Conservation (phyloP, 1,139 yeast species). For the Geotrichum reessii region DNA sequence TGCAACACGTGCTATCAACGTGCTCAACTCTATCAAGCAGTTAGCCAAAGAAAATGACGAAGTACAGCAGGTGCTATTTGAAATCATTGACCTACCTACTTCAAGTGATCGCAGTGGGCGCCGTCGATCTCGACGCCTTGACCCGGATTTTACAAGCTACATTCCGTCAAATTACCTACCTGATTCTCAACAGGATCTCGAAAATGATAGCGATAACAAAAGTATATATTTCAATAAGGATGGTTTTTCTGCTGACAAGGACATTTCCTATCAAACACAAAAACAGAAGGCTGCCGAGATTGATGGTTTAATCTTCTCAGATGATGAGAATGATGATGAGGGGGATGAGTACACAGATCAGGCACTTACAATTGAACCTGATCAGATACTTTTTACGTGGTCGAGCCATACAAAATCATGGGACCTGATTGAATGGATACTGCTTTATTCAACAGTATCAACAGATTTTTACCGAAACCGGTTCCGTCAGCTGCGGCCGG, state of each 20-base stretch:
- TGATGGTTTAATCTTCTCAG: background rate
- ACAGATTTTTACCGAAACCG: background rate
- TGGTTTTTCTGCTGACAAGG: background rate
- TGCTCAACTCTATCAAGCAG: background rate
- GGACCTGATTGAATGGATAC: conserved; percentile 3
- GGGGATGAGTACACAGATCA: background rate
- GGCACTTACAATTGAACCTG: background rate
- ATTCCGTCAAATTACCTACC: background rate
- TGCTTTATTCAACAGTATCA: conserved; percentile 6
- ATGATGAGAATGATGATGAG: conserved; percentile 1
- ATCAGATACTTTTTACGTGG: conserved; percentile 1
- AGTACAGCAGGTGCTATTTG: background rate
- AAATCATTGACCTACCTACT: background rate
- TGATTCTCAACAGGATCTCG: background rate
- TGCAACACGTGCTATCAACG: conserved; percentile 1
- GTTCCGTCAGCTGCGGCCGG: conserved; percentile 9
- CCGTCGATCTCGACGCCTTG: background rate
- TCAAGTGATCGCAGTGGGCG: background rate
- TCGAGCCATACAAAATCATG: background rate
- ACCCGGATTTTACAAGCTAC: background rate
- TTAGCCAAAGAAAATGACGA: background rate
- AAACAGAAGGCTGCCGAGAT: background rate
- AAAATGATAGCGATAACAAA: background rate
- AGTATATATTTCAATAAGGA: background rate
- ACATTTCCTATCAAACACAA: background rate